Evolutionary conservation across 2,329 filamentous ascomycete genomes (phyloP).

Genomic region (Fonsecaea multimorphosa): DNA sequence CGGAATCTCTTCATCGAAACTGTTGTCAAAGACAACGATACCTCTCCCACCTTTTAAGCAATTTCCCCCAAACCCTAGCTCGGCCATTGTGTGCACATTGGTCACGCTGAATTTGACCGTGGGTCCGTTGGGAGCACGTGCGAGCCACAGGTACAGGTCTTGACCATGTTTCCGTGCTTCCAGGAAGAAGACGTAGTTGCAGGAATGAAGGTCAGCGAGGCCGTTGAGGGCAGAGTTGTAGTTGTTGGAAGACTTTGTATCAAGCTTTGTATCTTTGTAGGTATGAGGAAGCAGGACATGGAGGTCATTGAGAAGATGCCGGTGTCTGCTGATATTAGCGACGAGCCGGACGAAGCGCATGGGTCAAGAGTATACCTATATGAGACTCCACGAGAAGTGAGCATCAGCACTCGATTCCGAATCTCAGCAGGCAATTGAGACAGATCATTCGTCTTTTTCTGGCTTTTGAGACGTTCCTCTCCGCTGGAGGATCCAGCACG

Average conservation of each 20-base stretch:
- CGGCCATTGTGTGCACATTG: slow-evolving; percentile 91
- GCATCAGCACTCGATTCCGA: slow-evolving; percentile 74
- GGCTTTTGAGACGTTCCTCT: slow-evolving; percentile 64
- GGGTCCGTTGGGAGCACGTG: slow-evolving; percentile 85
- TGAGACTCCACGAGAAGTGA: slow-evolving; percentile 91
- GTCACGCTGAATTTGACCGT: slow-evolving; percentile 63
- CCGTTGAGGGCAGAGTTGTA: slow-evolving; percentile 80
- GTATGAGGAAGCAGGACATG: slow-evolving; percentile 87
- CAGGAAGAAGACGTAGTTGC: slow-evolving; percentile 94
- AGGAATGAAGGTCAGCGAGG: slow-evolving; percentile 79
- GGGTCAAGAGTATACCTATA: slow-evolving; percentile 65
- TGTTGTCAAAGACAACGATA: slow-evolving; percentile 86
- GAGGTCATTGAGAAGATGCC: slow-evolving; percentile 89
- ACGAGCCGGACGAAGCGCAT: neutral
- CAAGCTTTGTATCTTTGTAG: slow-evolving; percentile 94
- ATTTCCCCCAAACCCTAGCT: slow-evolving; percentile 95
- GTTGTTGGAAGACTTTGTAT: slow-evolving; percentile 76
- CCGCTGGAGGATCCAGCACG: slow-evolving; percentile 39
- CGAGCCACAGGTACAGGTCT: slow-evolving; percentile 92
- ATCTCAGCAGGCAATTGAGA: slow-evolving; percentile 41
- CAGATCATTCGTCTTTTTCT: slow-evolving; percentile 47
- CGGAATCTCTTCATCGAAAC: slow-evolving; percentile 77
- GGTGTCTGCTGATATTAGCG: slow-evolving; percentile 66
- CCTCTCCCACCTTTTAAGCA: slow-evolving; percentile 92
- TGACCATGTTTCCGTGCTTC: slow-evolving; percentile 87